phyloP scores from a whole-genome alignment of 768 basidiomycete genomes.

The Daedalea quercina region DNA sequence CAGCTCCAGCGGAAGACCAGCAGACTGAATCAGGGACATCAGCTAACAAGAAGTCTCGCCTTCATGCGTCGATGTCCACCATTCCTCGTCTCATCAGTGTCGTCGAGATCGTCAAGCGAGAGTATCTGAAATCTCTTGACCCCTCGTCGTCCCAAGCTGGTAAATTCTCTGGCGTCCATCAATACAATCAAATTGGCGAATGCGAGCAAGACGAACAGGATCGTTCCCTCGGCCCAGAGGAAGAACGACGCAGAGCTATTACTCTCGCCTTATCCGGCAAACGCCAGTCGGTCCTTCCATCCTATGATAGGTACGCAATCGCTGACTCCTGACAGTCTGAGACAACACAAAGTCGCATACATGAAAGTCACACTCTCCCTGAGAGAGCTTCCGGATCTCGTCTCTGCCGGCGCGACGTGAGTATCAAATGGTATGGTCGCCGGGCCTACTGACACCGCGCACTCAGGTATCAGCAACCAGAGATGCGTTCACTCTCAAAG shows the following conservation, averaged over 20 bases:
- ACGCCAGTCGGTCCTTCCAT: slow-evolving; percentile 42
- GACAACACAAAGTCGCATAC: slow-evolving; percentile 52
- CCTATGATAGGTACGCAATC: background rate
- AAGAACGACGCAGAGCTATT: slow-evolving; percentile 23
- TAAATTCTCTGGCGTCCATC: slow-evolving; percentile 48
- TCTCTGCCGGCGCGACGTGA: slow-evolving; percentile 41
- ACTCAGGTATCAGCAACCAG: slow-evolving; percentile 53
- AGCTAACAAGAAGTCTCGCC: slow-evolving; percentile 13
- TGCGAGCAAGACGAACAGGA: slow-evolving; percentile 37
- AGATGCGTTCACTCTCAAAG: slow-evolving; percentile 46
- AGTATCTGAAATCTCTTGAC: slow-evolving; percentile 54
- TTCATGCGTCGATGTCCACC: slow-evolving; percentile 30
- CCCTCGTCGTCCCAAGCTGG: slow-evolving; percentile 32
- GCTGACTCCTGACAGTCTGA: slow-evolving; percentile 32
- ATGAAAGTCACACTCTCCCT: slow-evolving; percentile 65
- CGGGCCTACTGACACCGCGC: background rate
- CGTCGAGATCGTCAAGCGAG: slow-evolving; percentile 80
- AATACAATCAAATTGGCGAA: slow-evolving; percentile 67
- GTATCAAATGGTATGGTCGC: slow-evolving; percentile 12
- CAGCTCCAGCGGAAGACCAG: slow-evolving; percentile 1
- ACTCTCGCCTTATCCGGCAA: slow-evolving; percentile 45
- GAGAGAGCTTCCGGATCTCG: slow-evolving; percentile 30
- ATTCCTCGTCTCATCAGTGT: slow-evolving; percentile 69
- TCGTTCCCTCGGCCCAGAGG: slow-evolving; percentile 23
- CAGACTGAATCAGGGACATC: slow-evolving; percentile 5